Conservation (phyloP, 768 basidiomycete species). For the Russula earlei region DNA sequence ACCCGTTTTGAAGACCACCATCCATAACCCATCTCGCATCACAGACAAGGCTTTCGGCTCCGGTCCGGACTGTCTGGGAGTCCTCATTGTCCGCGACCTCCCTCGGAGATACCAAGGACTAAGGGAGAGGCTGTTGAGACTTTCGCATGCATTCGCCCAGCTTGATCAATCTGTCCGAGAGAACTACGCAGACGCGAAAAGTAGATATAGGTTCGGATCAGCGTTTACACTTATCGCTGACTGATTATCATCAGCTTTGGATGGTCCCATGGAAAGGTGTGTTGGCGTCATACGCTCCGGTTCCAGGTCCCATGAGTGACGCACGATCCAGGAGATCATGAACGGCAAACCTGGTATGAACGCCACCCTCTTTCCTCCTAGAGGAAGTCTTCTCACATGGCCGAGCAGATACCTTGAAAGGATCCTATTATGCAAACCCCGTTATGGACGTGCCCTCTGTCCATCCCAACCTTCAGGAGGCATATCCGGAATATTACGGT, state of each 20-base stretch:
- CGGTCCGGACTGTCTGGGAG: slow-evolving; percentile 62
- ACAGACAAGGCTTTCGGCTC: slow-evolving; percentile 80
- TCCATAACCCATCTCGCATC: neutral
- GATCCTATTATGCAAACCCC: slow-evolving; percentile 91
- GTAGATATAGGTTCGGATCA: slow-evolving; percentile 58
- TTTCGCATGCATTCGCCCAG: slow-evolving; percentile 67
- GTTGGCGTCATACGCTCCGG: neutral
- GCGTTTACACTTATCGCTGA: neutral
- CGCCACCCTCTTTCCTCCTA: neutral
- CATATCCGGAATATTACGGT: slow-evolving; percentile 79
- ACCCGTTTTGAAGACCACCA: neutral
- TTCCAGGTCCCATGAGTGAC: neutral
- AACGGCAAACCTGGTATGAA: slow-evolving; percentile 73
- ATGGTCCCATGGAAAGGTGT: slow-evolving; percentile 94
- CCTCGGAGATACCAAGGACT: slow-evolving; percentile 54
- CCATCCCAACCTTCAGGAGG: slow-evolving; percentile 38
- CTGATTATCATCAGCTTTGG: slow-evolving; percentile 52
- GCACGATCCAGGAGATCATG: slow-evolving; percentile 70
- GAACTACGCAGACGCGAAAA: slow-evolving; percentile 60
- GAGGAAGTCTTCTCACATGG: neutral
- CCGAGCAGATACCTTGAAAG: slow-evolving; percentile 68
- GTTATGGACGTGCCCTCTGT: slow-evolving; percentile 58
- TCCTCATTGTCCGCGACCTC: slow-evolving; percentile 75
- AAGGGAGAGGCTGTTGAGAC: slow-evolving; percentile 62
- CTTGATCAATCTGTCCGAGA: slow-evolving; percentile 61